A percentile compares a stretch with the other conserved stretches of the same genome.
These are phyloP conservation scores for Exophiala dermatitidis DNA, from an alignment of 2,329 filamentous ascomycete genomes.

Conservation along the genomic window DNA sequence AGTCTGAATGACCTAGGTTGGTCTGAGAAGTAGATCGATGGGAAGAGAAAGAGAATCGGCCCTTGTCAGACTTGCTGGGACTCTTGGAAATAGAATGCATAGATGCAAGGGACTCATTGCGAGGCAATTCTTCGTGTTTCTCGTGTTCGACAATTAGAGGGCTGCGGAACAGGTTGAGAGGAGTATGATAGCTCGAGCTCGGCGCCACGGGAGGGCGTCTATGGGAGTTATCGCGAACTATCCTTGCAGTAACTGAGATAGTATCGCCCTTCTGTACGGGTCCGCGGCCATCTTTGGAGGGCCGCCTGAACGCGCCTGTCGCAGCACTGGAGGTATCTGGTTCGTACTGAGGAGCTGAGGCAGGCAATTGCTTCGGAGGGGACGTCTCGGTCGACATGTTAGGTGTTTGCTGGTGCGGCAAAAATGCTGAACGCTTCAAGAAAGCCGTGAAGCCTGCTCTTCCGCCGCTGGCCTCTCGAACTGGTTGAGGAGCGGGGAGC, in stretches of 20 bases:
- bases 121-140: conserved; percentile 35
- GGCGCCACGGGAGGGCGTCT: conserved; percentile 20
- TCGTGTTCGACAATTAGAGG: conserved; percentile 60
- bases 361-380: conserved; percentile 18
- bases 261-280: conserved; percentile 49
- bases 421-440: conserved; percentile 28
- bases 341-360: conserved; percentile 6
- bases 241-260: conserved; percentile 80
- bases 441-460: conserved; percentile 28
- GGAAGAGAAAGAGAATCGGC: conserved; percentile 37
- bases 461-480: conserved; percentile 25
- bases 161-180: conserved; percentile 47
- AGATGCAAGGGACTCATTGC: conserved; percentile 20
- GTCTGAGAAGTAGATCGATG: conserved; percentile 33
- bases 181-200: conserved; percentile 19
- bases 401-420: conserved; percentile 27
- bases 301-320: conserved; percentile 4
- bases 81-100: conserved; percentile 20
- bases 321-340: background rate
- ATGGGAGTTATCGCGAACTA: conserved; percentile 54
- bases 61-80: conserved; percentile 29
- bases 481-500: conserved; percentile 30
- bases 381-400: conserved; percentile 29
- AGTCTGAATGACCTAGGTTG: conserved; percentile 34
- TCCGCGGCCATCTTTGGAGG: conserved; percentile 7